Evolutionary conservation across 495 filamentous ascomycete genomes (phyloP).

Genomic region (Podospora appendiculata): DNA sequence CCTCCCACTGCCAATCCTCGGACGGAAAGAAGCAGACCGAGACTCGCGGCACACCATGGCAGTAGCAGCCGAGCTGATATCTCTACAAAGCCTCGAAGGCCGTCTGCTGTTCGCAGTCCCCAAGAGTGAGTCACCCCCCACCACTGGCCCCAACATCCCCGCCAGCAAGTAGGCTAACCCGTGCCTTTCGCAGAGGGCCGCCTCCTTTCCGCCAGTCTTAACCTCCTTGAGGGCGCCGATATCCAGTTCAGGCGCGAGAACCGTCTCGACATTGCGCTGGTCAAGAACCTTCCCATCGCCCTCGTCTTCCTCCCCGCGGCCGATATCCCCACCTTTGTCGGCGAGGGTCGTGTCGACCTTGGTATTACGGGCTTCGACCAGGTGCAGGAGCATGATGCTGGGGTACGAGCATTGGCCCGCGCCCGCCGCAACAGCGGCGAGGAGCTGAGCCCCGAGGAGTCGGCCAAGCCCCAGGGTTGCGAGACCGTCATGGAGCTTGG

Average conservation of each 20-base stretch:
- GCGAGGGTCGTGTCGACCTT: conserved; percentile 85
- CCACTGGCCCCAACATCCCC: conserved; percentile 1
- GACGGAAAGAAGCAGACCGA: neutral
- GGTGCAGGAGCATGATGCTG: conserved; percentile 84
- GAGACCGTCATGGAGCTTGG: conserved; percentile 81
- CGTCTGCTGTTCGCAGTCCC: conserved; percentile 93
- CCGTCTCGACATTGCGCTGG: conserved; percentile 91
- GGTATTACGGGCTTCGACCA: conserved; percentile 94
- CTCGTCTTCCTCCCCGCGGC: conserved; percentile 95
- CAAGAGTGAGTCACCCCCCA: conserved; percentile 63
- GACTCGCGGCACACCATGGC: conserved; percentile 9
- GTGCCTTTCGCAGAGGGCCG: conserved; percentile 63
- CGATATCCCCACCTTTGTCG: conserved; percentile 95
- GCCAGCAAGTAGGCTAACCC: conserved; percentile 1
- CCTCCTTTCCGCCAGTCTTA: conserved; percentile 73
- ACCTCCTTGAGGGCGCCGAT: conserved; percentile 85
- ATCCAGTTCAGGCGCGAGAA: conserved; percentile 92
- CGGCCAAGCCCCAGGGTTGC: conserved; percentile 46
- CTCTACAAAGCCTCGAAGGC: conserved; percentile 65
- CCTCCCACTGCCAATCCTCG: neutral
- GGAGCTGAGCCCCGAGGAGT: conserved; percentile 31
- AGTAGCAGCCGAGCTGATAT: conserved; percentile 22
- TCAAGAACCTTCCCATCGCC: conserved; percentile 90
- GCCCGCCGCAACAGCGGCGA: conserved; percentile 47
- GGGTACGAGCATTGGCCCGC: conserved; percentile 45